These are phyloP conservation scores for Aspergillus avenaceus DNA, from an alignment of 495 filamentous ascomycete genomes.

Conservation along the genomic window DNA sequence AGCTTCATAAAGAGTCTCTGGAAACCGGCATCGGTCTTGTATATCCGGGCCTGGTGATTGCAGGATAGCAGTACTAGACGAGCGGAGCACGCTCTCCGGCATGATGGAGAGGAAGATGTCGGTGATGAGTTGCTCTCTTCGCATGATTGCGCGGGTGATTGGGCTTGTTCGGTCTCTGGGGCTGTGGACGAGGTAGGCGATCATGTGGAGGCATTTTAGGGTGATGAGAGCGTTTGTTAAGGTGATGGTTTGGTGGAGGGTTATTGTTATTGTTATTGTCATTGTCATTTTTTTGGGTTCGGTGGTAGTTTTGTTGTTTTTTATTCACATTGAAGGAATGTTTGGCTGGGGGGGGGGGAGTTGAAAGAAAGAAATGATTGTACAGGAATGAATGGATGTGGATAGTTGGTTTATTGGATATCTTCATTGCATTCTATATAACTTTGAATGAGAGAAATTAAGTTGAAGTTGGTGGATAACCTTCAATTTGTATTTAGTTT, in stretches of 20 bases:
- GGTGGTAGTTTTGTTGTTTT: background rate
- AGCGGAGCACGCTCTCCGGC: background rate
- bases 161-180: constrained; percentile 1
- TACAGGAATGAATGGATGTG: no score
- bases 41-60: background rate
- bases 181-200: constrained; percentile 3
- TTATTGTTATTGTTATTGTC: background rate
- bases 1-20: background rate
- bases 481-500: no score
- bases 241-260: background rate
- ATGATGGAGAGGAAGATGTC: constrained; percentile 9
- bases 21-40: background rate
- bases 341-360: background rate
- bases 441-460: no score
- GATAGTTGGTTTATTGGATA: no score
- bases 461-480: no score
- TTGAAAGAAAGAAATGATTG: no score
- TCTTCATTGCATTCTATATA: no score
- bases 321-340: background rate
- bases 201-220: constrained; percentile 10
- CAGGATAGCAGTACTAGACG: background rate
- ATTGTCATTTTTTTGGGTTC: background rate
- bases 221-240: background rate
- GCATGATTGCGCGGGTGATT: constrained; percentile 8
- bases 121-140: constrained; percentile 14